Percentiles rank a stretch among this genome's conserved stretches.
Conservation (phyloP, 352 stramenopile genomes). For the Pythium vanterpoolii region DNA sequence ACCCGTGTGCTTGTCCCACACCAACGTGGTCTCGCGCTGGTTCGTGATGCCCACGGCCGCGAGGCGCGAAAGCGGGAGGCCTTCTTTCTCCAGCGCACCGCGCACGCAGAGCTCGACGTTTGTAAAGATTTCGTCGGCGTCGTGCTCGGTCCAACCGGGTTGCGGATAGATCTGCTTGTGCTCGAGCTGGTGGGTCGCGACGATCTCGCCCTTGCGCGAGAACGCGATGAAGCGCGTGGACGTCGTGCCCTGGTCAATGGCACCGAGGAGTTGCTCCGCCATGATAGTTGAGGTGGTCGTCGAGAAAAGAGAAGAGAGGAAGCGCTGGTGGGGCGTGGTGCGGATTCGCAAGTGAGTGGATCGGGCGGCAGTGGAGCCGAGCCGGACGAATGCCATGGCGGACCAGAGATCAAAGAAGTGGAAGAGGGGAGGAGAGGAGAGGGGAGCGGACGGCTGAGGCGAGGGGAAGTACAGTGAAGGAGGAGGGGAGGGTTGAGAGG, state of each 20-base stretch:
- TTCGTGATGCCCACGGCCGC: slow-evolving; percentile 98
- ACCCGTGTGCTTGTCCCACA: slow-evolving; percentile 96
- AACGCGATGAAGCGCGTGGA: slow-evolving; percentile 97
- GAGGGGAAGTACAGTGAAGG: neutral
- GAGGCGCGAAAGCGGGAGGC: slow-evolving; percentile 71
- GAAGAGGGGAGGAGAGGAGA: neutral
- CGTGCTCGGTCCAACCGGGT: slow-evolving; percentile 96
- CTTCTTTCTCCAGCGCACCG: slow-evolving; percentile 64
- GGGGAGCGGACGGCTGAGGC: neutral
- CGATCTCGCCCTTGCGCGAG: slow-evolving; percentile 84
- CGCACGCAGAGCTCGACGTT: slow-evolving; percentile 79
- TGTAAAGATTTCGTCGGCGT: slow-evolving; percentile 95
- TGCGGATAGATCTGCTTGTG: slow-evolving; percentile 96
- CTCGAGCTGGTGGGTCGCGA: slow-evolving; percentile 93
- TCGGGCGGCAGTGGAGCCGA: neutral
- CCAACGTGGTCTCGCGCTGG: slow-evolving; percentile 97
- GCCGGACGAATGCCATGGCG: neutral
- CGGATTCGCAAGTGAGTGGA: slow-evolving; percentile 20
- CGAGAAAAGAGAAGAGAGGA: neutral
- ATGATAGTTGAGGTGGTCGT: slow-evolving; percentile 19
- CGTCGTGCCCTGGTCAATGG: slow-evolving; percentile 98
- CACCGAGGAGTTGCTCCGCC: slow-evolving; percentile 59
- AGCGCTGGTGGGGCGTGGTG: slow-evolving; percentile 7
- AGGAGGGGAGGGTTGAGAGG: slow-evolving; percentile 1
- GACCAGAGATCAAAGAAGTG: neutral